Evolutionary conservation across 192 early-diverging fungal species (phyloP), one percentile per base, ranked within the genome.

Genomic region (Spizellomyces sp.): DNA sequence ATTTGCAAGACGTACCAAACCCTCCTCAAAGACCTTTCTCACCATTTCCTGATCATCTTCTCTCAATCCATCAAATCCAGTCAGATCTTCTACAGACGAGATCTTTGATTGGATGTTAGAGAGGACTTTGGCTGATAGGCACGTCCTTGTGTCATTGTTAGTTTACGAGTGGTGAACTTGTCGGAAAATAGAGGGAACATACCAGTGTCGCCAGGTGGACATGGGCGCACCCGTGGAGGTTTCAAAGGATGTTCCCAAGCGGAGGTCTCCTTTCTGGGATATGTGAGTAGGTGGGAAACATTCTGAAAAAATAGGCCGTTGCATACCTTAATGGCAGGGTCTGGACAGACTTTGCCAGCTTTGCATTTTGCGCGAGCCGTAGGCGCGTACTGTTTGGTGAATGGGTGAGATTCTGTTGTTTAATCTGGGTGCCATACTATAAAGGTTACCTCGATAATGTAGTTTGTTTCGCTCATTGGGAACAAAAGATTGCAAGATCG

Each of bases 341-440:
- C 59, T 4, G 59, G 14, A 61, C 59, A 61, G 17, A 15, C 42
- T 61, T 61, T 61, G 36, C 59, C 59, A 6, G 59, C 59, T 61
- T 61, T 61, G 59, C 59, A 61, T 14, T 41, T 41, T 41, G 59
- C 59, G 4, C 59, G 59, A 15, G 6, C 59, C 14, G 59, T 9
- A 19, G 59, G 59, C 15, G 59, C 59, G 9, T 61, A 61, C 59
- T 61, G 27, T 36, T 36, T 0, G 3, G 27, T 36, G 3, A 36
- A 36, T 36, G 3, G 27, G 27, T 36, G 27, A 36, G 27, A 36
- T 36, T 0, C 27, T 36, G 27, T 36, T 36, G 27, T 3, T 36
- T 2, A 36, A 36, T 36, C 22, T 22, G 54, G 54, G 54, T 19
- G 54, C 7, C 54, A 56, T 22, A n/a, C n/a, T 7, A 56, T n/a